Base-by-base conservation (phyloP, 169 alveolate species). In the Plasmodium billcollinsi region DNA sequence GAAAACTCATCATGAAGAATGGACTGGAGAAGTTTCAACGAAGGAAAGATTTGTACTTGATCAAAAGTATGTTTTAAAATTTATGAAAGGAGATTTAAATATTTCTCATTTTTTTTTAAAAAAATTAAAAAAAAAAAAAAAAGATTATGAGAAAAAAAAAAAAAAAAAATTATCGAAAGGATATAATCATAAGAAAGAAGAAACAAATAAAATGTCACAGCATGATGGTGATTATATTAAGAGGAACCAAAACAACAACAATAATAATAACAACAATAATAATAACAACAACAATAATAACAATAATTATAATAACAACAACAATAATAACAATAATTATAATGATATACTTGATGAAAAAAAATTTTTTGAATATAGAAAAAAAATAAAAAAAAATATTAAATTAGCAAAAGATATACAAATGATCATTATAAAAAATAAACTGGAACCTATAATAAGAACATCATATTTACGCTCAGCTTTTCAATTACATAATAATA, bases 1-100 rank as follows among this genome's bases (percentile, higher is more conserved):
- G 67, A 95, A 95, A 69, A 93, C 94, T n/a, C 97, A 95, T 43
- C 97, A 95, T 69, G 97, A 95, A 67, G 86, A 92, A 66, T 95
- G 97, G 97, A 92, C 96, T 0, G 97, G 97, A 15, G 94, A 93
- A 65, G 73, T 73, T 75, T 90, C 95, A 78, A 89, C 95, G 11
- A 95, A 95, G 86, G 96, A 95, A 85, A 78, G 97, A 3, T 95
- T 93, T 65, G 93, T 92, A 18, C 26, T 95, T 33, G 88, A 90
- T 1, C 95, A 92, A 26, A 92, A 88, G 39, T 80, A 92, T 45
- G 93, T 92, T 21, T 80, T 92, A 66, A 74, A 76, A 21, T 92
- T 74, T 76, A 89, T 92, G 90, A 92, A 61, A 33, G 95, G 95
- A 18, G 76, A 59, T 26, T 73, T 88, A 54, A 67, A 65, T 26